A percentile compares a stretch with the other conserved stretches of the same genome.
Conservation (phyloP, 2,329 filamentous ascomycete genomes). For the Uncinocarpus reesii region DNA sequence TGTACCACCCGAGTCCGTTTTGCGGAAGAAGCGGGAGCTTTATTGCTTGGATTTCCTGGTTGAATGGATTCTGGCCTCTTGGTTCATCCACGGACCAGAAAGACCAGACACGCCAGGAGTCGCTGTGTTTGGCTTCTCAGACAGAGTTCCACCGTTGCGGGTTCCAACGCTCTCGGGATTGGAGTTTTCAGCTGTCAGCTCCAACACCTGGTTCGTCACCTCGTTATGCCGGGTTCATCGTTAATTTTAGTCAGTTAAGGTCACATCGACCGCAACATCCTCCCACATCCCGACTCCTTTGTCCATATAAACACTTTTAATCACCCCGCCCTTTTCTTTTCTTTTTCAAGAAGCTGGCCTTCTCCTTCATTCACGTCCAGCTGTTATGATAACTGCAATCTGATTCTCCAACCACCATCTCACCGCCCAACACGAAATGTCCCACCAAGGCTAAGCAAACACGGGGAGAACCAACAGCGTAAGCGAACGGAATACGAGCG, state of each 20-base stretch:
- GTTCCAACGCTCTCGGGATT: background rate
- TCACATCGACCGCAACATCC: constrained; percentile 2
- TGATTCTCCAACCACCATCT: background rate
- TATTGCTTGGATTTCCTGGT: background rate
- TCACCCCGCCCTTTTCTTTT: background rate
- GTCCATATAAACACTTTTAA: background rate
- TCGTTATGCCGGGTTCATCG: no score
- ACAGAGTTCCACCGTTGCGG: constrained; percentile 2
- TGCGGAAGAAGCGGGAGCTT: background rate
- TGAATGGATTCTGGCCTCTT: background rate
- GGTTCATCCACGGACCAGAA: background rate
- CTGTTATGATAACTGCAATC: constrained; percentile 3
- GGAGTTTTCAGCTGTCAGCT: background rate
- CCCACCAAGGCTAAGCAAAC: background rate
- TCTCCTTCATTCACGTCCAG: no score
- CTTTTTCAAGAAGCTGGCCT: constrained; percentile 12
- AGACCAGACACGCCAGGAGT: background rate
- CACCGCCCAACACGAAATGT: background rate
- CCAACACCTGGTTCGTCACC: no score
- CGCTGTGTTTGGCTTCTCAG: background rate
- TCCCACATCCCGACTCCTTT: background rate
- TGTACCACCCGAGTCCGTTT: background rate
- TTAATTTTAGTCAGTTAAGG: background rate
- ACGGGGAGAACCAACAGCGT: background rate
- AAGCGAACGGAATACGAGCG: constrained; percentile 5